Evolutionary conservation across 2,329 filamentous ascomycete species (phyloP), one percentile per base, ranked within the genome.

Genomic region (Colletotrichum tamarilloi): DNA sequence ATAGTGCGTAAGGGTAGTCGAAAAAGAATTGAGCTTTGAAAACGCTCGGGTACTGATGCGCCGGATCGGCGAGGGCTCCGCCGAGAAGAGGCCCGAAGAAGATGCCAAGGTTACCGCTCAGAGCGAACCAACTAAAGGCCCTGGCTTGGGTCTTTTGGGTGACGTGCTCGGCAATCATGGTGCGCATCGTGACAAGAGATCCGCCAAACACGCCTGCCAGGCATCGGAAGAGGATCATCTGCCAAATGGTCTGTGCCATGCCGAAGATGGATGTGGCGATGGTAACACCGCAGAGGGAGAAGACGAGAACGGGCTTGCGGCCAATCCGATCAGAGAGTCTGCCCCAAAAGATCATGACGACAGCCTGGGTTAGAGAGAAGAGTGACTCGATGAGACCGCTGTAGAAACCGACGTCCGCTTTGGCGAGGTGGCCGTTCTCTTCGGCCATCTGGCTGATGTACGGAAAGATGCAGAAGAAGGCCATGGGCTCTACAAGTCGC

Each of bases 391-490:
- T 95, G 14, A 95, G 84, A 2, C 94, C 94, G 70, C 87, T 90
- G 84, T 95, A 96, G 83, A 95, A 96, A 2, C 94, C 94, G 4
- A 95, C 90, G 80, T 95, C 92, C n/a, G 87, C 83, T 57, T 89
- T 84, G 1, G 86, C 80, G 2, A 96, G 82, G 12, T 85, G 78
- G 11, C 93, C 93, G 72, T 91, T 92, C 69, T 89, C 85, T 80
- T 89, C 85, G 49, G 94, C 91, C 94, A 96, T 96, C 78, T 92
- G 86, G 78, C 92, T 94, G 81, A 97, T 89, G 82, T 93, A 96
- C 1, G 94, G 93, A 77, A 96, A 93, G 80, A 96, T 94, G 79
- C 88, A 91, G 84, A 95, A 96, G 84, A 94, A 96, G n/a, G 93
- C 92, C 53, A 95, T 88, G 1, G 94, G 93, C 78, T 96, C 94